Evolutionary conservation across 345 rosid genomes (phyloP), one percentile per base, ranked within the genome.

Genomic region (Citrus maxima): DNA sequence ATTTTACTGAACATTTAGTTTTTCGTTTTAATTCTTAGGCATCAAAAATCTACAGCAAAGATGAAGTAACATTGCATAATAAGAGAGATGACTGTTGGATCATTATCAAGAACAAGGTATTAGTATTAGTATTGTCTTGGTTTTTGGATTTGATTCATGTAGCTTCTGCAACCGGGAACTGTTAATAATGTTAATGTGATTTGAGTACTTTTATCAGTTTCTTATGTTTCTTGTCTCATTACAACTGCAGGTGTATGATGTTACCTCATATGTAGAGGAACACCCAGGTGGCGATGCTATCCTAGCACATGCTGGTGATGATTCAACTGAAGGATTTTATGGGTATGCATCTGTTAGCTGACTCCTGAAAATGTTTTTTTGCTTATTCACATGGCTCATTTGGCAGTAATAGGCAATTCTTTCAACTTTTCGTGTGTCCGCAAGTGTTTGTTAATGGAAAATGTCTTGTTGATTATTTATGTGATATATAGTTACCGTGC

Each of bases 251-350:
- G 95, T 93, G 22, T 92, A 87, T 79, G 97, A 94, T 83, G 89
- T 96, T 73, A 91, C 99, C 73, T 86, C 98, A 3, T 96, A 92
- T 60, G 99, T 96, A 60, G 98, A 92, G 84, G 99, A 92, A 71
- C 98, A 96, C 75, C 99, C 98, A 16, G 98, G 99, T 75, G 99
- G 95, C 60, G 99, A 96, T 73, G 90, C 98, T 66, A 96, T 96
- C 79, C 88, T 96, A 67, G 86, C 80, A 60, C 93, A 93, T 78
- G 98, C 99, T 8, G 99, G 99, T 40, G 94, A 87, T 85, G 97
- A 96, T 89, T 93, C 99, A 3, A 96, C 95, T 4, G 87, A 88
- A 80, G 99, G 99, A 4, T 96, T 96, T 86, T 94, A 58, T 72
- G 97, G 99, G 97, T 90, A 88, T 76, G 84, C 27, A 62, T 73